These are phyloP conservation scores for Saturnispora sanitii DNA, from an alignment of 805 yeast genomes.

Conservation along the genomic window DNA sequence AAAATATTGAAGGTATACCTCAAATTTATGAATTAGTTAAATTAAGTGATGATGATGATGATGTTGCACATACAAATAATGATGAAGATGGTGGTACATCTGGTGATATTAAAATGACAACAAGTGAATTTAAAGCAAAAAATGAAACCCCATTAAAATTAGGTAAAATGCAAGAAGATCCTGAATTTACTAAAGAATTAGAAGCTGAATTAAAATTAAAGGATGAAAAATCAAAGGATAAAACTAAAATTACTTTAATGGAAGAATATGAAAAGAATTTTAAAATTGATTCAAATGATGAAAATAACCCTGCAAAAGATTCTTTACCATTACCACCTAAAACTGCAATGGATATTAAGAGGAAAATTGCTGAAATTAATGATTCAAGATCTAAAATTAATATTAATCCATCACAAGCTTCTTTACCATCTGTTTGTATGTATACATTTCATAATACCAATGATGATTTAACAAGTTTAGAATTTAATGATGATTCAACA, in stretches of 20 bases:
- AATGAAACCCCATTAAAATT: slow-evolving; percentile 67
- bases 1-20: slow-evolving; percentile 38
- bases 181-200: slow-evolving; percentile 75
- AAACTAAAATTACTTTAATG: slow-evolving; percentile 35
- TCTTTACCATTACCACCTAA: slow-evolving; percentile 78
- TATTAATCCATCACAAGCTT: slow-evolving; percentile 40
- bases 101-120: slow-evolving; percentile 28
- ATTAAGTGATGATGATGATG: slow-evolving; percentile 15
- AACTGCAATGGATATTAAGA: slow-evolving; percentile 67
- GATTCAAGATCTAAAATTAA: slow-evolving; percentile 68
- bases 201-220: slow-evolving; percentile 72
- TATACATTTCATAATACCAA: slow-evolving; percentile 95
- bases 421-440: slow-evolving; percentile 93
- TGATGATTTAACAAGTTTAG: slow-evolving; percentile 75
- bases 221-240: slow-evolving; percentile 42
- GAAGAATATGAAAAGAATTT: slow-evolving; percentile 56
- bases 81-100: slow-evolving; percentile 13
- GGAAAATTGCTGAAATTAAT: slow-evolving; percentile 67
- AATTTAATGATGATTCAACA: slow-evolving; percentile 80
- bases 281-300: slow-evolving; percentile 40
- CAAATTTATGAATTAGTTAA: slow-evolving; percentile 31
- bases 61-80: slow-evolving; percentile 13
- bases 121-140: slow-evolving; percentile 18
- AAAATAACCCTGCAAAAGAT: slow-evolving; percentile 66
- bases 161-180: slow-evolving; percentile 79